Base-by-base conservation (phyloP, 257 asterid genomes). In the Fraxinus quadrangulata region DNA sequence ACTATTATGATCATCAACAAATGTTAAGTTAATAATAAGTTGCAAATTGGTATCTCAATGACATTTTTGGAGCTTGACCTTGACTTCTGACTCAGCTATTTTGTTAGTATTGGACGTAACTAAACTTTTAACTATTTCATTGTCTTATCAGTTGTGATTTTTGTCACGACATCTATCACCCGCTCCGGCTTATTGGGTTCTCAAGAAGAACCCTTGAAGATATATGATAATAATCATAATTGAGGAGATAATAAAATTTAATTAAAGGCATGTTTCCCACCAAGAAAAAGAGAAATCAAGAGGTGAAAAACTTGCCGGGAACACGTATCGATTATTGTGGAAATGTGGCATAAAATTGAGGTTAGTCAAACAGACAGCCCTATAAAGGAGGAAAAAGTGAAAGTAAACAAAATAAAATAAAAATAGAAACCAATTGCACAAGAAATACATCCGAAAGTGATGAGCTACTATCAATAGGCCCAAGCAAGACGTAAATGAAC, bases 281-380 rank as follows among this genome's bases (percentile, higher is more conserved):
- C 68, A 9, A 23, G 30, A 21, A 61, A 61, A 61, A n/a, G 33
- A 61, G 33, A 61, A 23, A 61, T 21, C 31, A 61, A 61, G 31
- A 10, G 68, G 68, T 1, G 11, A 59, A 61, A 61, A 3, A 21
- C 33, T 61, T 61, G 28, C 31, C 2, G 68, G 68, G 9, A 61
- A 61, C 68, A 61, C 28, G 68, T 61, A 61, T 61, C 68, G 2
- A 61, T 61, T 21, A 61, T 61, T 61, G 16, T 61, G 16, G 28
- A 21, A 24, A 21, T 23, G 31, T 61, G 68, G 16, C 68, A 17
- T 21, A 40, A 39, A 71, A 42, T 40, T 66, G 2, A 24, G 51
- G 56, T 67, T 76, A 67, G 80, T 76, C 54, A 76, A 76, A 59
- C 68, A 45, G 71, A 37, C 49, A 40, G 31, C 68, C 68, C 13